A percentile compares a stretch with the other conserved stretches of the same genome.
These are phyloP conservation scores for Deinandra increscens DNA, from an alignment of 129 eudicot species.

Conservation along the genomic window DNA sequence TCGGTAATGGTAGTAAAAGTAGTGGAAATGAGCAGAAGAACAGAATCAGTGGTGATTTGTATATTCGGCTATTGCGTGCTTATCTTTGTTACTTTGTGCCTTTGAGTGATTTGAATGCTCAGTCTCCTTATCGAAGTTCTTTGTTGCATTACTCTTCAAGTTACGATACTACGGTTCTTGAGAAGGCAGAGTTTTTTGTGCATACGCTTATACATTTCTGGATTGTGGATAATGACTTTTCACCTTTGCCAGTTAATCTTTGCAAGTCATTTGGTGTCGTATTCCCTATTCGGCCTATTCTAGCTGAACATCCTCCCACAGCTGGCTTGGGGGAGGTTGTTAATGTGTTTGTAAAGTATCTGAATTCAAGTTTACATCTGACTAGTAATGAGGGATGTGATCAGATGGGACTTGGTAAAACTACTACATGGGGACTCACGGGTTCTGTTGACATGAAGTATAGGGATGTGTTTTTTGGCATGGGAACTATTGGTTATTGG, in stretches of 20 bases:
- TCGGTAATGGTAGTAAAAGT: constrained; percentile 44
- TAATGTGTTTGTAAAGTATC: constrained; percentile 67
- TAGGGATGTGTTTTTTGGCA: constrained; percentile 34
- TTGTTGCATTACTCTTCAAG: constrained; percentile 72
- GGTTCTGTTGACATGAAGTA: constrained; percentile 40
- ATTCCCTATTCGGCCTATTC: constrained; percentile 56
- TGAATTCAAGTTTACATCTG: constrained; percentile 48
- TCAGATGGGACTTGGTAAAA: constrained; percentile 35
- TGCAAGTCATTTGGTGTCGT: constrained; percentile 64
- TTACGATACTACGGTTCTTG: constrained; percentile 43
- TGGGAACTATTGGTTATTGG: constrained; percentile 55
- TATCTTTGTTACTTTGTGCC: constrained; percentile 81
- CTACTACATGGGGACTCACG: constrained; percentile 38
- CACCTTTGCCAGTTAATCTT: constrained; percentile 63
- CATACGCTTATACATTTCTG: constrained; percentile 66
- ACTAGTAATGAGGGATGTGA: constrained; percentile 32
- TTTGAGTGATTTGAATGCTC: constrained; percentile 46
- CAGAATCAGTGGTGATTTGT: constrained; percentile 47
- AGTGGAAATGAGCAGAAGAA: constrained; percentile 58
- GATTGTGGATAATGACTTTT: constrained; percentile 88
- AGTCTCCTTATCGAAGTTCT: constrained; percentile 77
- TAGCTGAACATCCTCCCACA: constrained; percentile 78
- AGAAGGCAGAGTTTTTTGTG: constrained; percentile 71
- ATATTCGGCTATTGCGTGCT: constrained; percentile 48
- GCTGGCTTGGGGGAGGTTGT: constrained; percentile 81